Evolutionary conservation across 2,329 filamentous ascomycete genomes (phyloP), one percentile per base, ranked within the genome.

Genomic region (Xylariaceae sp.): DNA sequence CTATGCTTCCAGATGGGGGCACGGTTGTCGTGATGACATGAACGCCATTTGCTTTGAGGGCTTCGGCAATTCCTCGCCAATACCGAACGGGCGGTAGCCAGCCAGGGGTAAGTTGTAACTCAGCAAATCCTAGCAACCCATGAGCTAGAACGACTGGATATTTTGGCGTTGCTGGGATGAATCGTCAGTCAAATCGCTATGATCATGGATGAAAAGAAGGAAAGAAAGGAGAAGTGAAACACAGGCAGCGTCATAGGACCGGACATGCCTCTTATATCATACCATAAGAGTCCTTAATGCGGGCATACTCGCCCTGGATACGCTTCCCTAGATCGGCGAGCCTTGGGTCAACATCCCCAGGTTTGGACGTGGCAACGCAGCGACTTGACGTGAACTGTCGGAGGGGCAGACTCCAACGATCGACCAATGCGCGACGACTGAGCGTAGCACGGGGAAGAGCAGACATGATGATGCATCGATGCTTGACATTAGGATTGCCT

Each of bases 91-190:
- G 72, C 0, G 84, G 83, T 2, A 87, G 73, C 65, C 76, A 75
- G 15, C 68, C 71, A 1, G 79, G 75, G 10, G 75, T 76, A 13
- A 85, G 68, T 42, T 73, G 75, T 18, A 88, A 75, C 68, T 86
- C 80, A 44, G 82, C 78, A 69, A 87, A 88, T 66, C 85, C 85
- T 55, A 88, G 75, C 53, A 88, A 76, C 58, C 85, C 85, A 67
- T 88, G 85, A 55, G 85, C 84, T 39, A 88, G 80, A 56, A 88
- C 83, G 57, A 88, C 81, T 50, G 85, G 83, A 64, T 86, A 68
- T 65, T 81, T 82, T 1, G 85, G 84, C 3, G 81, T 80, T 47
- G 77, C 80, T 83, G 49, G 2, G 30, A 52, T 55, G 11, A 17
- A 2, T 9, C 37, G 49, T 58, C 34, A 57, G 45, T 55, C 34